Evolutionary conservation across 306 rosid genomes (phyloP), one percentile per base, ranked within the genome.

Genomic region (Prunus campanulata): DNA sequence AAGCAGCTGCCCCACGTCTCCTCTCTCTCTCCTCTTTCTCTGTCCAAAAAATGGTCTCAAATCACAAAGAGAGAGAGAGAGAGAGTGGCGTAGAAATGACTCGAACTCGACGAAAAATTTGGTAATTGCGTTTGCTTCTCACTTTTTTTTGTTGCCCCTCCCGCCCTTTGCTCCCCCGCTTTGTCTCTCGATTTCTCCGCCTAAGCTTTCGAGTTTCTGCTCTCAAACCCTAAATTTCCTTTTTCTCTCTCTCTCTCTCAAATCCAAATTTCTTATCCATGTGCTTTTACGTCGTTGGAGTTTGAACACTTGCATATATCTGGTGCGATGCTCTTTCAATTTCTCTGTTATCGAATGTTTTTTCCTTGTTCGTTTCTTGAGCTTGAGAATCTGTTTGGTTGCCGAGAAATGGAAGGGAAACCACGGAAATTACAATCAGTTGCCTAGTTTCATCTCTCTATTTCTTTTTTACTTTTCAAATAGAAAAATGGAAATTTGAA

Each of bases 1-100:
- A 29, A 35, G 14, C 27, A 16, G 24, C 68, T 63, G 7, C 22
- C 47, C 47, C 66, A 63, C 68, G 44, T 30, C 54, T 20, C 44
- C 54, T 1, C 49, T 22, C 27, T 13, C 54, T 13, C 54, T 3
- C 13, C 6, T 14, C 24, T 18, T 16, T 49, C 6, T 29, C 1
- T 24, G 6, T 22, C 12, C 62, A n/a, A 5, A 49, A 68, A 69
- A 48, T 50, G 11, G 24, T 24, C 60, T 12, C 16, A 24, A 22
- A 9, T 24, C 18, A 25, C 65, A 18, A 42, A 42, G 27, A 39
- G 10, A 11, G 8, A 29, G n/a, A 29, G n/a, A 46, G 6, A 50
- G 3, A 46, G 16, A 51, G 80, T 83, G 54, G 96, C 90, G 90
- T 91, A 68, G 81, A 81, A 78, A 89, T 77, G 71, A 88, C 88